Evolutionary conservation across 2,329 filamentous ascomycete species (phyloP).

Genomic region (Colletotrichum chrysophilum): DNA sequence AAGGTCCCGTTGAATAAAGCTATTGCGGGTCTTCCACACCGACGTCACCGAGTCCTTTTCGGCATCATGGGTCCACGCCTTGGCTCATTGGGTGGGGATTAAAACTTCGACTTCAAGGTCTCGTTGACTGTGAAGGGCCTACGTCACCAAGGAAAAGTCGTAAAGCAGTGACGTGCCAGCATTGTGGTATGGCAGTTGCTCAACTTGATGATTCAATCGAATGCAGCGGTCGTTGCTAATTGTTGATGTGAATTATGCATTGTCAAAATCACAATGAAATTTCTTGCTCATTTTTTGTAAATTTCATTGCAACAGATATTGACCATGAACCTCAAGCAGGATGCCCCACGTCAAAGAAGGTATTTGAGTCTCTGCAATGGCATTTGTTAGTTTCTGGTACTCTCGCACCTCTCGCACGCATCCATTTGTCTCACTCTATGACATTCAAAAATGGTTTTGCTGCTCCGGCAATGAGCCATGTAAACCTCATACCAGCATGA

Average conservation of each 20-base stretch:
- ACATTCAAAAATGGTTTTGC: no score
- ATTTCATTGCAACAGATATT: no score
- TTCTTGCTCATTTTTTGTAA: no score
- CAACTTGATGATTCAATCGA: background rate
- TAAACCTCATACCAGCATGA: no score
- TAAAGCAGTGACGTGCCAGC: background rate
- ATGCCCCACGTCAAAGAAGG: rapidly evolving
- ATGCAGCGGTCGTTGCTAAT: background rate
- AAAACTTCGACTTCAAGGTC: rapidly evolving
- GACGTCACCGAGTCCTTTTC: background rate
- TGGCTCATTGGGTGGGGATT: background rate
- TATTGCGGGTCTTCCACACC: background rate
- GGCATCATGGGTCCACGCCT: background rate
- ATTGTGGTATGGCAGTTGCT: rapidly evolving
- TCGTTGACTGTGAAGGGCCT: rapidly evolving
- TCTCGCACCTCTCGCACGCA: rapidly evolving
- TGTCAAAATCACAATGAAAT: no score
- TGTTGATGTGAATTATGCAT: rapidly evolving
- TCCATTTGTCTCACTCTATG: no score
- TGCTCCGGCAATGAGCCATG: no score
- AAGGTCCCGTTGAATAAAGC: background rate
- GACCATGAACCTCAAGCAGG: no score
- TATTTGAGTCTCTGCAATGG: no score
- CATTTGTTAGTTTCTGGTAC: no score
- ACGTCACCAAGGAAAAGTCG: background rate